These are phyloP conservation scores for Cicer arietinum DNA, from an alignment of 306 rosid species.

Conservation along the genomic window DNA sequence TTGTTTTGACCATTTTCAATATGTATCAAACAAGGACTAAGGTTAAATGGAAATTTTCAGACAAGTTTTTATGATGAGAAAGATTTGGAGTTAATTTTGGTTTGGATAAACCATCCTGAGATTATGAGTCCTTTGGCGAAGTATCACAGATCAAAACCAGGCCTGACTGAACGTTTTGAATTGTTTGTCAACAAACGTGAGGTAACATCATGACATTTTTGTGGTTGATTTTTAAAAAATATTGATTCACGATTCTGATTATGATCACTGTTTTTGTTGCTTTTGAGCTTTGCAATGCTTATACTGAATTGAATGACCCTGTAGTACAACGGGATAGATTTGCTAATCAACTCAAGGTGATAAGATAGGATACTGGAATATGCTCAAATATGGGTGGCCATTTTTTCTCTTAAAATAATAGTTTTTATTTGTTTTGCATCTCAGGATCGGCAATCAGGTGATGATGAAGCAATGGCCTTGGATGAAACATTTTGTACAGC, in stretches of 20 bases:
- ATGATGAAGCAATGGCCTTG: conserved; percentile 93
- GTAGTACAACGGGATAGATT: conserved; percentile 89
- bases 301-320: conserved; percentile 95
- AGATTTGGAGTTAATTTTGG: no score
- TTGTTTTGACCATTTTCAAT: no score
- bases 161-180: conserved; percentile 92
- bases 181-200: conserved; percentile 84
- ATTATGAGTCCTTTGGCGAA: conserved; percentile 96
- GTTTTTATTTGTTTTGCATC: conserved; percentile 20
- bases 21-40: no score
- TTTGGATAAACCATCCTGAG: conserved; percentile 92
- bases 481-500: conserved; percentile 90
- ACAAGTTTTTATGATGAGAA: no score
- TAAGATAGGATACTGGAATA: neutral
- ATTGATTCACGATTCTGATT: conserved; percentile 10
- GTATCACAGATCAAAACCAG: conserved; percentile 86
- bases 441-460: conserved; percentile 93
- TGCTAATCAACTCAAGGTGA: conserved; percentile 93
- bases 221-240: neutral
- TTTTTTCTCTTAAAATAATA: neutral
- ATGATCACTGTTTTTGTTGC: conserved; percentile 18
- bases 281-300: conserved; percentile 83
- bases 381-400: neutral
- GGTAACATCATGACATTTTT: conserved; percentile 48
- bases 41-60: no score